Evolutionary conservation across 306 rosid genomes (phyloP), one percentile per base, ranked within the genome.

Genomic region (Purshia tridentata): DNA sequence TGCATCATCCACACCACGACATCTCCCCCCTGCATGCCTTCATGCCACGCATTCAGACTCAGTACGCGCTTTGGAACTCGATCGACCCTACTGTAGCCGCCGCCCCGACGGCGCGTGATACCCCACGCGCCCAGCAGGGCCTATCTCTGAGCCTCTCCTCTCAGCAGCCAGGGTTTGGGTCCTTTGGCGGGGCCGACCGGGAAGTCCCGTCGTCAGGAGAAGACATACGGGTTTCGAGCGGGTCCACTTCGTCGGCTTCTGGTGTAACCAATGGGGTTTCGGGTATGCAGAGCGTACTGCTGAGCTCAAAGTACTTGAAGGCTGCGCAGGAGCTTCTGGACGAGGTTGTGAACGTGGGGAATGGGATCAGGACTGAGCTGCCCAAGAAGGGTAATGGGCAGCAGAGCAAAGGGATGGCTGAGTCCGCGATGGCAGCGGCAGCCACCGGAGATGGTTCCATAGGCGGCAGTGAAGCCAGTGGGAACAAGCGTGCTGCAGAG

Each of bases 311-410:
- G 76, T 94, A 86, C 82, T 78, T 94, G 86, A 94, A 87, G 76
- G 95, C 93, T 2, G 86, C 99, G 5, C 97, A 91, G 70, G 99
- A 94, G 52, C 89, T 94, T 46, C 86, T 94, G 0, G 99, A 89
- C 3, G 96, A 94, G 76, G 95, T 92, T 57, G 97, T 91, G 0
- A 88, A 87, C 73, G 97, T 94, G 39, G 88, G 88, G 14, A 76
- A 72, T 14, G 90, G 88, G 15, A 72, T 90, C 40, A 83, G 86
- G 77, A 79, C 74, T 40, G 97, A 87, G 59, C 41, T 66, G 15
- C 70, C 69, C 0, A 92, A 78, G 78, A 90, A 85, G 69, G 54
- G 76, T 16, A 47, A 59, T 23, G 86, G 82, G 6, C 81, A 65
- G 56, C 77, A 76, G 39, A 56, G 49, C 37, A 93, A 88, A 82